Base-by-base conservation (phyloP, 129 eudicot genomes). In the Rutidosis leptorrhynchoides region DNA sequence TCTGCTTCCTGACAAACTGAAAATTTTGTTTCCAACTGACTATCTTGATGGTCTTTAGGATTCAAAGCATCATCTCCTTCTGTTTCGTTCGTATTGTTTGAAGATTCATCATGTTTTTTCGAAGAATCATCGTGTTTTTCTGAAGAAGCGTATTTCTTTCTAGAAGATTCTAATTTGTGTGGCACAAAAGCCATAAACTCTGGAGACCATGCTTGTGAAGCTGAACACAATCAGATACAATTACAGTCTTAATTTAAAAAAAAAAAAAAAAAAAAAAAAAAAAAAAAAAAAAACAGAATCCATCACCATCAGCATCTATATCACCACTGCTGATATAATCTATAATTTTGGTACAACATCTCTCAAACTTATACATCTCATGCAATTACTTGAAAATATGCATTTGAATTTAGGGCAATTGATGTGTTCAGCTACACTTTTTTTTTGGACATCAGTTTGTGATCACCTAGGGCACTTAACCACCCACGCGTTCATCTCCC, bases 191-290 rank as follows among this genome's bases (percentile, higher is more conserved):
- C 71, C 81, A 80, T 80, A 64, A 86, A 58, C 74, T 70, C 55
- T 35, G 83, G 81, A 48, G 91, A 71, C 91, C 82, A 78, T 57
- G 75, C 15, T 63, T 89, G 85, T 27, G 90, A 77, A 61, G 79
- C 89, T 86, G 77, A 29, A 30, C 58, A 10, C 60, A 55, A 16
- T 17, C 35, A 55, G 24, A 60, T 59, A 48, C 52, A 27, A 52
- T 52, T 72, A 9, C 53, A 29, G 42, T 65, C 26, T n/a, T n/a
- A n/a, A n/a, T n/a, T n/a, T n/a, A 57, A 42, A 27, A 30, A 16
- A 35, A 48, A 46, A 3, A 25, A 65, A 26, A 5, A 14, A 7
- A 67, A 70, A 1, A 7, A 57, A 42, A 27, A 30, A 16, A 35
- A 48, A 46, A 3, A 25, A 65, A 26, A 5, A 14, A 7, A 67